These are phyloP conservation scores for Citrus maxima DNA, from an alignment of 345 rosid genomes.

Conservation along the genomic window DNA sequence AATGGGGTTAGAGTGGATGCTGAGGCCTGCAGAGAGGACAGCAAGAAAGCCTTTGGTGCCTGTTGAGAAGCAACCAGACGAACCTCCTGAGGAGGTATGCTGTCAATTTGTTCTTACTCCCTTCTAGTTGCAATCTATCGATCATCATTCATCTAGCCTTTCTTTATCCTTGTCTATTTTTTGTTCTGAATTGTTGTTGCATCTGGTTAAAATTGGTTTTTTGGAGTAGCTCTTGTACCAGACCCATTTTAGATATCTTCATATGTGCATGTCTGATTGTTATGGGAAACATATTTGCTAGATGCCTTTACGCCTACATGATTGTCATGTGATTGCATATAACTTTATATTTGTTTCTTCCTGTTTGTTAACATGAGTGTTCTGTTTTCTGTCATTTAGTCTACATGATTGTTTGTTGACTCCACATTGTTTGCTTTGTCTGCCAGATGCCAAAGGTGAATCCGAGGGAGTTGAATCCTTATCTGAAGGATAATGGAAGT, in stretches of 20 bases:
- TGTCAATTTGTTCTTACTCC: background rate
- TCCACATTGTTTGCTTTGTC: background rate
- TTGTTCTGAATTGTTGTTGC: background rate
- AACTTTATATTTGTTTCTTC: background rate
- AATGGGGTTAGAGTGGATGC: constrained; percentile 90
- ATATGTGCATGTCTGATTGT: background rate
- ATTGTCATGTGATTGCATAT: background rate
- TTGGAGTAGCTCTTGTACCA: background rate
- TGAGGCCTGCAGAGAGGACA: constrained; percentile 49
- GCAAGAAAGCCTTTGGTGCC: constrained; percentile 30
- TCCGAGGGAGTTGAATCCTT: constrained; percentile 87
- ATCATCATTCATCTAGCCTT: background rate
- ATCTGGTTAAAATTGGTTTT: background rate
- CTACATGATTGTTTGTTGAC: background rate
- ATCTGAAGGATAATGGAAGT: constrained; percentile 62
- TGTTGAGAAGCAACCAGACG: constrained; percentile 35
- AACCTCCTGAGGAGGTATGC: constrained; percentile 61
- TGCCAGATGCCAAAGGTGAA: constrained; percentile 44
- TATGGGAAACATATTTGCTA: background rate
- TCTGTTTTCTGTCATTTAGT: background rate
- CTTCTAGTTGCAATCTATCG: background rate
- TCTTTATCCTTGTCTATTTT: background rate
- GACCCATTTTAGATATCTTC: background rate
- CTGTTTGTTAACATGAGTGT: background rate
- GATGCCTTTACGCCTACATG: background rate